Evolutionary conservation across 2,329 filamentous ascomycete genomes (phyloP).

Genomic region (Sarocladium strictum): DNA sequence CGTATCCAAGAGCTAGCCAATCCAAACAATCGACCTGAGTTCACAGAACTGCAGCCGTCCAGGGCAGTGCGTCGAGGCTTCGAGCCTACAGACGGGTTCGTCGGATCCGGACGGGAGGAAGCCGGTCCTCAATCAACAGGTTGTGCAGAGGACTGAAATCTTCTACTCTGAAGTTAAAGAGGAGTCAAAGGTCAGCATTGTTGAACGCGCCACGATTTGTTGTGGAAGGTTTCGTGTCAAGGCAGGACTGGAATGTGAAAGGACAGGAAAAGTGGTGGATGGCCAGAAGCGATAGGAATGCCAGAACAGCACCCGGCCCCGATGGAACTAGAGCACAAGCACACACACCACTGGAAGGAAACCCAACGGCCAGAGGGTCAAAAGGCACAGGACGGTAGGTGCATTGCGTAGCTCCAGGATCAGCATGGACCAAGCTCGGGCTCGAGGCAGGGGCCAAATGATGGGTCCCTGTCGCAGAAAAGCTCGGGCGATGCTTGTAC

Average conservation of each 20-base stretch:
- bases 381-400: conserved; percentile 1
- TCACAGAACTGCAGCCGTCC: conserved; percentile 6
- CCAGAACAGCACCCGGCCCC: conserved; percentile 1
- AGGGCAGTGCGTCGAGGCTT: neutral
- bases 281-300: conserved; percentile 2
- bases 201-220: conserved; percentile 8
- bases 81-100: conserved; percentile 1
- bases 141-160: neutral
- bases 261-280: conserved; percentile 6
- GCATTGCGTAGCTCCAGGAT: conserved; percentile 6
- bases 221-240: conserved; percentile 2
- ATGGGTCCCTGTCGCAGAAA: conserved; percentile 3
- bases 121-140: conserved; percentile 2
- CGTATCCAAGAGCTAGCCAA: neutral
- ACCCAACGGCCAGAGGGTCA: neutral
- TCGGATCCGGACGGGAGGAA: neutral
- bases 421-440: conserved; percentile 1
- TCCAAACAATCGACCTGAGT: neutral
- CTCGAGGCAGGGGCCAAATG: conserved; percentile 2
- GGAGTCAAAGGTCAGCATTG: conserved; percentile 4
- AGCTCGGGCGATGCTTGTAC: neutral
- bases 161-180: neutral
- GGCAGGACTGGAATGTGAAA: conserved; percentile 4
- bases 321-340: conserved; percentile 1
- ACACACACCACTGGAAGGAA: neutral